Conservation (phyloP, 2,329 filamentous ascomycete species). For the Colletotrichum sp. region DNA sequence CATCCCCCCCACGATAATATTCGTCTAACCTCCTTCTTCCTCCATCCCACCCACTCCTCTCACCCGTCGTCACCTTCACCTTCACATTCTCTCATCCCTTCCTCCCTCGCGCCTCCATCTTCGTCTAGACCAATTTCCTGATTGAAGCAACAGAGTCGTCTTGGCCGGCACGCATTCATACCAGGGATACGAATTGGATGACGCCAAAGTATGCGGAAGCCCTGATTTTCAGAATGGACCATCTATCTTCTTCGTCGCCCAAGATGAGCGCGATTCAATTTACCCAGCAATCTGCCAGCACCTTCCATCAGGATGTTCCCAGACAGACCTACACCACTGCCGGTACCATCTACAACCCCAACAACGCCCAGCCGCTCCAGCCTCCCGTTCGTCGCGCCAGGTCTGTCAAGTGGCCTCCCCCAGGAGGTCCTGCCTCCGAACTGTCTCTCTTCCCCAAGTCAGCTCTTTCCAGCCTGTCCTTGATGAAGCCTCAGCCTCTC, state of each 20-base stretch:
- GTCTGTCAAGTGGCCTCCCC: slow-evolving; percentile 43
- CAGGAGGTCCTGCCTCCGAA: slow-evolving; percentile 29
- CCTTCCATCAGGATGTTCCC: slow-evolving; percentile 18
- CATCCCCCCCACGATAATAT: not conserved
- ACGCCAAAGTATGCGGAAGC: not conserved
- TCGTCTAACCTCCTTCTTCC: not conserved
- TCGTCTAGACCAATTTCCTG: not conserved
- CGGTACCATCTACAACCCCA: slow-evolving; percentile 60
- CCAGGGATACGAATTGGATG: not conserved
- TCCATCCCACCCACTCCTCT: not conserved
- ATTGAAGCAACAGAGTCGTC: slow-evolving; percentile 8
- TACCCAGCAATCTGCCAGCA: slow-evolving; percentile 10
- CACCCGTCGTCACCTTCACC: not conserved
- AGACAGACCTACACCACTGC: slow-evolving; percentile 59
- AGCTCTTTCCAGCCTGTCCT: slow-evolving; percentile 38
- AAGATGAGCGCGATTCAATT: not conserved
- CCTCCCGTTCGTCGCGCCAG: slow-evolving; percentile 57
- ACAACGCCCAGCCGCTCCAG: slow-evolving; percentile 49
- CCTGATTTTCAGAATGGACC: slow-evolving; percentile 33
- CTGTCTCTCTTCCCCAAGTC: slow-evolving; percentile 41
- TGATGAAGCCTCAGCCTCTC: slow-evolving; percentile 32
- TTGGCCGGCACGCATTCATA: slow-evolving; percentile 15
- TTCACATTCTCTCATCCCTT: not conserved
- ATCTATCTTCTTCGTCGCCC: slow-evolving; percentile 27
- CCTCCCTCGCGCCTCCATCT: not conserved